phyloP scores from a whole-genome alignment of 768 basidiomycete species.

The Tylopilus sp. region DNA sequence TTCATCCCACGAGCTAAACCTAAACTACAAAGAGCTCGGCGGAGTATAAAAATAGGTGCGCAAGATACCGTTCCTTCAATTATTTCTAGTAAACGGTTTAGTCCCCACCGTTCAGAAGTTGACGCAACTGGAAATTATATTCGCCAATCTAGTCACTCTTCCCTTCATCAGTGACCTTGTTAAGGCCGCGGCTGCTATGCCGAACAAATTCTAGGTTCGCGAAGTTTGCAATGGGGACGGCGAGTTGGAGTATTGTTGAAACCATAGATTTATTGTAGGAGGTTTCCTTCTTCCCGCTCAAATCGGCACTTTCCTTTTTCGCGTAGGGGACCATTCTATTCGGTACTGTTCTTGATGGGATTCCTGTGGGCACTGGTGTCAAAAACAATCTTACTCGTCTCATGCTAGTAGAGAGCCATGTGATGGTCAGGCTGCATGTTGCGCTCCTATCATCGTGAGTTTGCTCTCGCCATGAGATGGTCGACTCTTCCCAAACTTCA shows the following conservation, averaged over 20 bases:
- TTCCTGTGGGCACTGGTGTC: not conserved
- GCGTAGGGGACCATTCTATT: not conserved
- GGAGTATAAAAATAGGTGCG: too few species aligned
- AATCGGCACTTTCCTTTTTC: not conserved
- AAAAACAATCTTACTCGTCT: not conserved
- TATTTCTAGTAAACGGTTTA: too few species aligned
- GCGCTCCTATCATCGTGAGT: not conserved
- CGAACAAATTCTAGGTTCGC: not conserved
- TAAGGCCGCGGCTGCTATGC: constrained; percentile 5
- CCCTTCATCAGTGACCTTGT: constrained; percentile 8
- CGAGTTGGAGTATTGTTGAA: not conserved
- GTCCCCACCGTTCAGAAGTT: not conserved
- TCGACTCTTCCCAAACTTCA: not conserved
- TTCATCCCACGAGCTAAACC: too few species aligned
- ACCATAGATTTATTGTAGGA: not conserved
- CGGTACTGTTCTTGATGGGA: too few species aligned
- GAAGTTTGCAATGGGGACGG: not conserved
- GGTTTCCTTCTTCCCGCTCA: not conserved
- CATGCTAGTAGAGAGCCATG: too few species aligned
- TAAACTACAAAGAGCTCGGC: too few species aligned
- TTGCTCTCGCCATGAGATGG: not conserved
- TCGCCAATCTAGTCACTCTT: constrained; percentile 1
- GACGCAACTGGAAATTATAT: constrained; percentile 2
- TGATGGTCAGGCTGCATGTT: not conserved
- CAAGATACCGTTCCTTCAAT: too few species aligned